Evolutionary conservation across 2,329 filamentous ascomycete genomes (phyloP).

Genomic region (Fusarium tricinctum): DNA sequence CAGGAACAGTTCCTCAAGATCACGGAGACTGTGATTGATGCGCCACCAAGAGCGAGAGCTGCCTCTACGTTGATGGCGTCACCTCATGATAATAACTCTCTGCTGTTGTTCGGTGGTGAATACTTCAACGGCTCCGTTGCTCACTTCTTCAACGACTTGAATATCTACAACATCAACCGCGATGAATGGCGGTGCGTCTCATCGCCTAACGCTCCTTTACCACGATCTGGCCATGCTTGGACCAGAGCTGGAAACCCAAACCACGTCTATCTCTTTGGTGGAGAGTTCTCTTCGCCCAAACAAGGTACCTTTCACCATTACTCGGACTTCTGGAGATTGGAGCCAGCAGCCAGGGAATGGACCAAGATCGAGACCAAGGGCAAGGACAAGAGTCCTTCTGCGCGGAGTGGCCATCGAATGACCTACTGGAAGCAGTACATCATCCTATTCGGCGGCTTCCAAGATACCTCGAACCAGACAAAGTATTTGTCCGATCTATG

Average conservation of each 20-base stretch:
- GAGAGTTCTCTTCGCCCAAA: conserved; percentile 96
- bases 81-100: conserved; percentile 86
- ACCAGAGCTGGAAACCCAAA: conserved; percentile 88
- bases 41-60: conserved; percentile 81
- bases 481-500: conserved; percentile 95
- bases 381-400: conserved; percentile 82
- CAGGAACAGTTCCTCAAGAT: conserved; percentile 96
- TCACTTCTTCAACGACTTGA: conserved; percentile 75
- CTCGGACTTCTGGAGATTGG: conserved; percentile 96
- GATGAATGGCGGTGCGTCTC: conserved; percentile 94
- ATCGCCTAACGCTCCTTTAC: conserved; percentile 90
- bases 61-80: conserved; percentile 87
- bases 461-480: conserved; percentile 94
- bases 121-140: conserved; percentile 94
- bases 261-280: conserved; percentile 92
- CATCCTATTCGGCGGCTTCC: conserved; percentile 94
- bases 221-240: conserved; percentile 94
- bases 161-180: conserved; percentile 81
- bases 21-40: conserved; percentile 80
- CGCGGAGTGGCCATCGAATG: conserved; percentile 94
- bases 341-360: conserved; percentile 90
- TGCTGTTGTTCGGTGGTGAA: conserved; percentile 94
- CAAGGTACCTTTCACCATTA: conserved; percentile 99
- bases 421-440: conserved; percentile 98
- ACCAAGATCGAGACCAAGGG: conserved; percentile 85